These are phyloP conservation scores for Xylariaceae sp. DNA, from an alignment of 2,329 filamentous ascomycete genomes.

Conservation along the genomic window DNA sequence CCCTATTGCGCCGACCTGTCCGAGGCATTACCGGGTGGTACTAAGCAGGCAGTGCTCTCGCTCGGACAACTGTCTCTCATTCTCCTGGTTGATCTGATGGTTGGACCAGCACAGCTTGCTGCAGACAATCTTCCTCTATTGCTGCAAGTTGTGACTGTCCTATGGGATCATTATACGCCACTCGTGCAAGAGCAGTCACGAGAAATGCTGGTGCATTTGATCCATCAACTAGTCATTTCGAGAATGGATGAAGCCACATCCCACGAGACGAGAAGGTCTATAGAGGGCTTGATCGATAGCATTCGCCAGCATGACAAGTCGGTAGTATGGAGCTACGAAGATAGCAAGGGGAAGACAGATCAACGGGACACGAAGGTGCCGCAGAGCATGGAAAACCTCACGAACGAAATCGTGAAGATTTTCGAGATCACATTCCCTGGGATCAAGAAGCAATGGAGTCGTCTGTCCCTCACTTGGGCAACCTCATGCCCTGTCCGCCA, in stretches of 20 bases:
- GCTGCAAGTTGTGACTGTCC: slow-evolving; percentile 82
- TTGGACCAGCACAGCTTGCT: slow-evolving; percentile 77
- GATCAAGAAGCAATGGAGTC: slow-evolving; percentile 87
- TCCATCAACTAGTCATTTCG: slow-evolving; percentile 87
- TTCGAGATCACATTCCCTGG: slow-evolving; percentile 80
- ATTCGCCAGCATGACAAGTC: slow-evolving; percentile 78
- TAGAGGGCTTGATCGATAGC: slow-evolving; percentile 82
- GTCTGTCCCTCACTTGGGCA: slow-evolving; percentile 87
- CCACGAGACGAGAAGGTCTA: slow-evolving; percentile 59
- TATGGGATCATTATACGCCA: slow-evolving; percentile 96
- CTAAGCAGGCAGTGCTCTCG: slow-evolving; percentile 88
- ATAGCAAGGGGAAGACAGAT: slow-evolving; percentile 74
- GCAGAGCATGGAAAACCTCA: slow-evolving; percentile 78
- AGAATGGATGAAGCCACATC: slow-evolving; percentile 66
- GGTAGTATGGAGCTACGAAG: slow-evolving; percentile 92
- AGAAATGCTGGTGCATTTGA: slow-evolving; percentile 96
- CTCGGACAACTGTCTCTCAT: slow-evolving; percentile 91
- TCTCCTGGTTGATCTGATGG: slow-evolving; percentile 90
- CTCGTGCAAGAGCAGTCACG: slow-evolving; percentile 94
- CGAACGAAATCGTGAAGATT: slow-evolving; percentile 74
- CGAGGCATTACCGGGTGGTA: slow-evolving; percentile 74
- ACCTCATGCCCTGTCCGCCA: slow-evolving; percentile 94
- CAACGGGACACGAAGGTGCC: slow-evolving; percentile 76
- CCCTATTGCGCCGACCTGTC: slow-evolving; percentile 87
- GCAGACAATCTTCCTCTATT: slow-evolving; percentile 78